Percentiles rank a stretch among this genome's conserved stretches.
Evolutionary conservation across 192 early-diverging fungal genomes (phyloP).

Genomic region (Mortierella claussenii): DNA sequence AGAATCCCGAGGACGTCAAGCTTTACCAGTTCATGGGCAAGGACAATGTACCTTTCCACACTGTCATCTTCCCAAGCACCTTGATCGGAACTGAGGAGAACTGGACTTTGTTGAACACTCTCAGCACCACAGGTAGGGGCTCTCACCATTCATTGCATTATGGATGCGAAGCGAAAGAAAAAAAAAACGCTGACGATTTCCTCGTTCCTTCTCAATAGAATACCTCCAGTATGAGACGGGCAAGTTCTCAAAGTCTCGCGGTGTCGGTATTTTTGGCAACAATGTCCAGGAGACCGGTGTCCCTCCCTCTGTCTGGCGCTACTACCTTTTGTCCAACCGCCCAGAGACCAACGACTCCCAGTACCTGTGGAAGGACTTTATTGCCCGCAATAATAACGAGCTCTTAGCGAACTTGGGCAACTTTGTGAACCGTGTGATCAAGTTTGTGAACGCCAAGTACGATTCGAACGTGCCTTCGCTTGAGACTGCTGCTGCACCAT

Average conservation of each 20-base stretch:
- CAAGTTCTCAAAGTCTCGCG: slow-evolving; percentile 98
- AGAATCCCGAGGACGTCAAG: slow-evolving; percentile 95
- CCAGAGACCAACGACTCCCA: slow-evolving; percentile 93
- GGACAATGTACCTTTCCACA: slow-evolving; percentile 99
- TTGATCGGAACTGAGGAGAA: slow-evolving; percentile 87
- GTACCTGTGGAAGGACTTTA: slow-evolving; percentile 95
- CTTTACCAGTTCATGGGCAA: slow-evolving; percentile 99
- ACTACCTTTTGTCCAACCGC: slow-evolving; percentile 92
- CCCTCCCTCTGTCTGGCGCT: slow-evolving; percentile 94
- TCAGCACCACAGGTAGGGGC: slow-evolving; percentile 91
- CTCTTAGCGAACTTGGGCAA: slow-evolving; percentile 96
- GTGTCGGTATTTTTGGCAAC: slow-evolving; percentile 97
- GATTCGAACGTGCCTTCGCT: slow-evolving; percentile 79
- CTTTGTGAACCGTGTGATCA: slow-evolving; percentile 96
- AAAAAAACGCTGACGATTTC: background rate
- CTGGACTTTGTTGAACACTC: slow-evolving; percentile 93
- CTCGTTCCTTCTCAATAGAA: slow-evolving; percentile 60
- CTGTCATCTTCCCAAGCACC: slow-evolving; percentile 94
- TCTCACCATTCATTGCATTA: too few relatives aligned
- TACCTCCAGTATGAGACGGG: slow-evolving; percentile 96
- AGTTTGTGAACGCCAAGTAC: slow-evolving; percentile 94
- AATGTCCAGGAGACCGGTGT: slow-evolving; percentile 92
- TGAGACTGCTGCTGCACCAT: slow-evolving; percentile 54
- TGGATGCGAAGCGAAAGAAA: background rate
- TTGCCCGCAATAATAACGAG: slow-evolving; percentile 95